Base-by-base conservation (phyloP, 192 early-diverging fungal species). In the Anaeromyces robustus region DNA sequence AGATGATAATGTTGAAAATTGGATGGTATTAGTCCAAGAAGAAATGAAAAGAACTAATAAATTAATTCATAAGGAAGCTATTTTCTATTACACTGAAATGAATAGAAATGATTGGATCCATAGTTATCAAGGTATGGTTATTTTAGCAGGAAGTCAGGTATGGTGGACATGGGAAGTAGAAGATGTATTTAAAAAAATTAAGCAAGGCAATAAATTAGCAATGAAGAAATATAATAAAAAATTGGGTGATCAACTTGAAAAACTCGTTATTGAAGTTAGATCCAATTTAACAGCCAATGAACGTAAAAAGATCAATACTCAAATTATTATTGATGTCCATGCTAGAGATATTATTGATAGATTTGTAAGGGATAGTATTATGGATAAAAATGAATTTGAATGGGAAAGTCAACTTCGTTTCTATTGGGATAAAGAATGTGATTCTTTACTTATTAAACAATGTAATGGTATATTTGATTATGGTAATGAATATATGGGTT, bases 131-230 rank as follows among this genome's bases (percentile, higher is more conserved):
- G 90, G 90, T 28, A 89, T 89, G 88, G 90, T 91, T 18, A 86
- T 85, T 11, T 82, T 91, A 6, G 88, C 88, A 41, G 88, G 90
- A 7, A 85, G 87, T n/a, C 90, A 91, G 79, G 90, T 91, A 9
- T 91, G 90, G 90, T 91, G 90, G 90, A 91, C 90, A 30, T 91
- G 90, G 88, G 90, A 91, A 79, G 90, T 90, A 0, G 89, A 90
- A 41, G 89, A 90, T 80, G 89, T 68, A n/a, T 68, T 68, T 68
- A 68, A 68, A 11, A 68, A 68, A n/a, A 68, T 68, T 68, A 68
- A 68, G 11, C 52, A 68, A n/a, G 52, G 52, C 4, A 68, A 68
- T 68, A 68, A 68, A n/a, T 68, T 68, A 68, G 52, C 52, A 68
- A 68, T 68, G 52, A 68, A 68, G 11, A 68, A 68, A n/a, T 68